phyloP scores from a whole-genome alignment of 116 monocot species.

The Papilionanthe hybrid region DNA sequence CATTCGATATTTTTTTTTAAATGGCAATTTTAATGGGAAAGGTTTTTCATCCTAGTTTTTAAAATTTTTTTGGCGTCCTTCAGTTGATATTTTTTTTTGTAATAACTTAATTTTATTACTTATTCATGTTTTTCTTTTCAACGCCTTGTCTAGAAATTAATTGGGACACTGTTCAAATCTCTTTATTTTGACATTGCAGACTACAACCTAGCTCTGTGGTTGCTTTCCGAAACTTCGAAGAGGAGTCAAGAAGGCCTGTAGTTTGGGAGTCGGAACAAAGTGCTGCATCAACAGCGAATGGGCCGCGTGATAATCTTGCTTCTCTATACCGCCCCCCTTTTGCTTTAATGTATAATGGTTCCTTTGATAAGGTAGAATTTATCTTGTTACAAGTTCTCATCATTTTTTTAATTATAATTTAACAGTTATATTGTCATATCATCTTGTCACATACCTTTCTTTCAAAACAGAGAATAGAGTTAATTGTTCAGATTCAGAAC shows the following conservation, averaged over 20 bases:
- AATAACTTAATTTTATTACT: background rate
- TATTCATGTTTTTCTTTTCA: background rate
- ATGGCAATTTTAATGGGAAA: too few relatives aligned
- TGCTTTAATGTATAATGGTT: constrained; percentile 70
- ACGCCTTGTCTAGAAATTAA: background rate
- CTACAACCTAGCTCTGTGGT: constrained; percentile 45
- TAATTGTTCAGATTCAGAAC: background rate
- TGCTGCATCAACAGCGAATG: constrained; percentile 51
- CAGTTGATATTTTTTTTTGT: background rate
- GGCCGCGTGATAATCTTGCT: constrained; percentile 74
- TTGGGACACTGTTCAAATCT: background rate
- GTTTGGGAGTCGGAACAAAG: constrained; percentile 75
- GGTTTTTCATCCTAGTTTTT: background rate
- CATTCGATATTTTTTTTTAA: too few relatives aligned
- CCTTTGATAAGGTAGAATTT: constrained; percentile 75
- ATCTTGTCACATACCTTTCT: background rate
- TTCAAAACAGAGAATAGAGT: background rate
- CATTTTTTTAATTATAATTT: background rate
- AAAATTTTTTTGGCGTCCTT: background rate
- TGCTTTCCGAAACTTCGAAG: constrained; percentile 81
- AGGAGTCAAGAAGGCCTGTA: constrained; percentile 61
- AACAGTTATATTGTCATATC: background rate
- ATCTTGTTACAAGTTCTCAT: background rate
- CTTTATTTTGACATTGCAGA: constrained; percentile 23
- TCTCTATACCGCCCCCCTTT: constrained; percentile 91